These are phyloP conservation scores for Xylaria polymorpha DNA, from an alignment of 2,329 filamentous ascomycete genomes.

Conservation along the genomic window DNA sequence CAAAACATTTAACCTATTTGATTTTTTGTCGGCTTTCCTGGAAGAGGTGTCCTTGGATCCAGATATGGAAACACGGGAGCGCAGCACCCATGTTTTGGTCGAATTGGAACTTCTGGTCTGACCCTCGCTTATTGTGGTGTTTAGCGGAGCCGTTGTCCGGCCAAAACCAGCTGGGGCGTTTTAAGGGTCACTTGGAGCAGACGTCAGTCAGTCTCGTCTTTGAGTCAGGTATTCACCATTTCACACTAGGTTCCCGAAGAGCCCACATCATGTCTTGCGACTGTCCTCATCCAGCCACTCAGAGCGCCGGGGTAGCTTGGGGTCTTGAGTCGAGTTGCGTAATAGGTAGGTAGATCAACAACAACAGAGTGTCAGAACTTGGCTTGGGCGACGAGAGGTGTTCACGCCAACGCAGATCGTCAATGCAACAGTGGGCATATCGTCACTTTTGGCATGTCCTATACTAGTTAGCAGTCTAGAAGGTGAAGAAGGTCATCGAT, in stretches of 20 bases:
- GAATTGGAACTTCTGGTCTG: not conserved
- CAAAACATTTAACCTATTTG: slow-evolving; percentile 24
- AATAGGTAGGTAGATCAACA: slow-evolving; percentile 28
- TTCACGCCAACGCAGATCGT: slow-evolving; percentile 10
- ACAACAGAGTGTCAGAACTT: slow-evolving; percentile 23
- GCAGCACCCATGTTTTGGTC: not conserved
- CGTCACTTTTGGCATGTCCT: not conserved
- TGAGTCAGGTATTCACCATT: slow-evolving; percentile 16
- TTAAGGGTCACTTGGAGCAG: slow-evolving; percentile 7
- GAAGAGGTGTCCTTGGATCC: slow-evolving; percentile 11
- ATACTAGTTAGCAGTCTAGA: not conserved
- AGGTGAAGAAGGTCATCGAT: not conserved
- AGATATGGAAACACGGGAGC: slow-evolving; percentile 21
- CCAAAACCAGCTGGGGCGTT: slow-evolving; percentile 10
- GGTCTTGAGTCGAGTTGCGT: slow-evolving; percentile 10
- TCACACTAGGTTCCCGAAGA: no score
- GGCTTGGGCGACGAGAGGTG: slow-evolving; percentile 7
- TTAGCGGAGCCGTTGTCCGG: slow-evolving; percentile 17
- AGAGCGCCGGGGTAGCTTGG: not conserved
- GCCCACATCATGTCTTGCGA: not conserved
- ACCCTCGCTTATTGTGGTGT: slow-evolving; percentile 11
- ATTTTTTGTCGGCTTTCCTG: slow-evolving; percentile 23
- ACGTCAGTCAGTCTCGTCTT: not conserved
- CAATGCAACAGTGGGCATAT: slow-evolving; percentile 4
- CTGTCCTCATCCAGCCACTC: not conserved